Conservation (phyloP, 2,329 filamentous ascomycete species). For the Hypoxylon sp. region DNA sequence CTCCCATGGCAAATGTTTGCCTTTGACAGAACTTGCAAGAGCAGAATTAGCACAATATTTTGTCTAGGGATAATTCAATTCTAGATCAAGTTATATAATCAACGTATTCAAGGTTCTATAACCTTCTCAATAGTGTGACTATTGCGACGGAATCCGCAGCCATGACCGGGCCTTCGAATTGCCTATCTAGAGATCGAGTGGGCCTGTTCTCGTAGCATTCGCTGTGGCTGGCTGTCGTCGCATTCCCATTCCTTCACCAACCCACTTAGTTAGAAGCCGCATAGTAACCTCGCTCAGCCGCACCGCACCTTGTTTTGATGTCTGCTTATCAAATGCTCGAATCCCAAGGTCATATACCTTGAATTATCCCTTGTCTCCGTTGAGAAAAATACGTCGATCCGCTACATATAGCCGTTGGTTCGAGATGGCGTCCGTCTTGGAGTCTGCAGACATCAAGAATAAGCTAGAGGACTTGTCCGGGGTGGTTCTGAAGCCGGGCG, state of each 20-base stretch:
- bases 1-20: too few relatives aligned
- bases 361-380: neutral
- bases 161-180: neutral
- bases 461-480: conserved; percentile 70
- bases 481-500: conserved; percentile 63
- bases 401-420: neutral
- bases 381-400: neutral
- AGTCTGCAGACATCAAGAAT: conserved; percentile 62
- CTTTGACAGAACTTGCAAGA: neutral
- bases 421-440: conserved; percentile 57
- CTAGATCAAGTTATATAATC: neutral
- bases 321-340: neutral
- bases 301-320: conserved; percentile 5
- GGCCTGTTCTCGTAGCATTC: conserved; percentile 8
- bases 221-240: conserved; percentile 8
- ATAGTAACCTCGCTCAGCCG: conserved; percentile 12
- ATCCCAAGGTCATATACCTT: neutral
- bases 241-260: conserved; percentile 9
- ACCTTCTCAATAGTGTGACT: neutral
- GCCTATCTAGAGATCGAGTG: conserved; percentile 8
- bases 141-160: neutral
- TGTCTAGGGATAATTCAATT: neutral
- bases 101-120: neutral
- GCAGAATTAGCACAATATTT: neutral
- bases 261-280: conserved; percentile 4